Conservation (phyloP, 192 early-diverging fungal genomes). For the Diversispora epigaea region DNA sequence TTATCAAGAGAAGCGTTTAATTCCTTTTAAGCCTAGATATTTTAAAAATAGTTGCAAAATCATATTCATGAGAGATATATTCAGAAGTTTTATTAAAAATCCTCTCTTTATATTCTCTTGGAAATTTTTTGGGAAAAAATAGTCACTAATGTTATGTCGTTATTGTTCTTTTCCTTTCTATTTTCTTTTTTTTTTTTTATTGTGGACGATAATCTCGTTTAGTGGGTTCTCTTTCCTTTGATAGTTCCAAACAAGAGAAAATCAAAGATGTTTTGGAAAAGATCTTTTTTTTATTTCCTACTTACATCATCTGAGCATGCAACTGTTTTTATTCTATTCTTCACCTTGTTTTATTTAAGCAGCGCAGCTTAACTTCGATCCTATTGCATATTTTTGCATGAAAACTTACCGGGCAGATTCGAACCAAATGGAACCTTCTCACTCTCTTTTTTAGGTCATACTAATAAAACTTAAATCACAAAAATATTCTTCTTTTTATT, state of each 20-base stretch:
- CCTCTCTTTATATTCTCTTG: constrained; percentile 16
- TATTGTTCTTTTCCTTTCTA: constrained; percentile 14
- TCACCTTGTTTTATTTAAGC: constrained; percentile 27
- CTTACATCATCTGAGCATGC: constrained; percentile 8
- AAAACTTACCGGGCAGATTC: constrained; percentile 20
- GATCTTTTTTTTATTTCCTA: constrained; percentile 1
- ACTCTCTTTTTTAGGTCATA: constrained; percentile 34
- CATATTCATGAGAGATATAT: background rate
- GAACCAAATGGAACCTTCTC: constrained; percentile 19
- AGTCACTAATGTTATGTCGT: constrained; percentile 27
- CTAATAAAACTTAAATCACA: constrained; percentile 30
- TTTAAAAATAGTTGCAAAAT: background rate
- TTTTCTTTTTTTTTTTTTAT: constrained; percentile 20
- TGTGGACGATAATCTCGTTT: constrained; percentile 39
- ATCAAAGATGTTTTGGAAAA: constrained; percentile 19
- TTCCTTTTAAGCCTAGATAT: no score
- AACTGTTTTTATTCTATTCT: background rate
- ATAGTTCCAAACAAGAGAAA: constrained; percentile 32
- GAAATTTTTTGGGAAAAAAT: constrained; percentile 18
- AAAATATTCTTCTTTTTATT: constrained; percentile 23
- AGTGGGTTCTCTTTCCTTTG: constrained; percentile 36
- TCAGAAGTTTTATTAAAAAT: background rate
- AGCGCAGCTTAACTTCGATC: constrained; percentile 32
- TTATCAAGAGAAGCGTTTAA: background rate
- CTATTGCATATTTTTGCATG: constrained; percentile 27